Percentiles rank a stretch among this genome's conserved stretches.
These are phyloP conservation scores for Clavispora asparagi DNA, from an alignment of 805 yeast species.

Conservation along the genomic window DNA sequence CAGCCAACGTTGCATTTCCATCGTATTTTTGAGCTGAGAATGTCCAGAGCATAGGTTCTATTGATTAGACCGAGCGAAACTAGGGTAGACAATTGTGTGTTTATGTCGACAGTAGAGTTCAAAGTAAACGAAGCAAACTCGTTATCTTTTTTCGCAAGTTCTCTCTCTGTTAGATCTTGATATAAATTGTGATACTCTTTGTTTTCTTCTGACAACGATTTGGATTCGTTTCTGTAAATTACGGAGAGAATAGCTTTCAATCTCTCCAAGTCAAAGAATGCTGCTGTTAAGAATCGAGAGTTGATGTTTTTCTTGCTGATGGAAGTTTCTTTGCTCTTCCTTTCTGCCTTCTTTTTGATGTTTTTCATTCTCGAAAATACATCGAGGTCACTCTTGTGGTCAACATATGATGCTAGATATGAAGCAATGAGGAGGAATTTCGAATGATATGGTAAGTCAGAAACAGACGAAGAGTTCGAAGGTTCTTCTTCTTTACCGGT, in stretches of 20 bases:
- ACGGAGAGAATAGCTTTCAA: conserved; percentile 75
- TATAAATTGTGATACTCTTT: conserved; percentile 18
- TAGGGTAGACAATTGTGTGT: conserved; percentile 55
- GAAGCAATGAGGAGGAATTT: conserved; percentile 77
- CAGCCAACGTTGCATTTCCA: conserved; percentile 79
- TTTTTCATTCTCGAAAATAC: conserved; percentile 57
- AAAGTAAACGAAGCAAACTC: conserved; percentile 34
- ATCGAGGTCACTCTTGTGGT: conserved; percentile 62
- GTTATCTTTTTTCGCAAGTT: conserved; percentile 25
- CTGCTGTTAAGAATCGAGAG: conserved; percentile 62
- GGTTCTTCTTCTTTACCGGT: conserved; percentile 15
- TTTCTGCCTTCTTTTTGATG: conserved; percentile 37
- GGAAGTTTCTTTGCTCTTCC: conserved; percentile 18
- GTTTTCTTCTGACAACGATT: conserved; percentile 22
- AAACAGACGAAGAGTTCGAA: conserved; percentile 15
- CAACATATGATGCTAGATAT: conserved; percentile 75
- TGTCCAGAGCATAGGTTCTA: conserved; percentile 43
- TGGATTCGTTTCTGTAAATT: conserved; percentile 44
- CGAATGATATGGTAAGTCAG: conserved; percentile 54
- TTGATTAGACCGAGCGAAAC: conserved; percentile 48
- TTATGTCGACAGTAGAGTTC: conserved; percentile 43
- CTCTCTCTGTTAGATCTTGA: conserved; percentile 30
- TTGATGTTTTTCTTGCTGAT: conserved; percentile 44
- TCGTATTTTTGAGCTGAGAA: conserved; percentile 59
- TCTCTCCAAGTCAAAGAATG: conserved; percentile 72